A percentile compares a stretch with the other conserved stretches of the same genome.
These are phyloP conservation scores for Parasitella parasitica DNA, from an alignment of 371 early-diverging fungal genomes.

Conservation along the genomic window DNA sequence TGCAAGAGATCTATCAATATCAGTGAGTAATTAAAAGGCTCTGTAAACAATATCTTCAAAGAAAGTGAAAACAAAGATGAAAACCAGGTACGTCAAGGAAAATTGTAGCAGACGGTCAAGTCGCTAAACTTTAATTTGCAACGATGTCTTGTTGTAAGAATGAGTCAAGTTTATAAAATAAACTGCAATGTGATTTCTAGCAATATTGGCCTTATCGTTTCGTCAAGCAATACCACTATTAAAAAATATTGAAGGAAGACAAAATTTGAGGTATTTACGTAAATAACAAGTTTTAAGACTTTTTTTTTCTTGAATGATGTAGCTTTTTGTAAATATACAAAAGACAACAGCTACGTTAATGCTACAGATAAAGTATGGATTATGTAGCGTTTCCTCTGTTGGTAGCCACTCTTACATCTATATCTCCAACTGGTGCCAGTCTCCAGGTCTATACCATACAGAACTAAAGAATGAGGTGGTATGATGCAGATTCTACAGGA, in stretches of 20 bases:
- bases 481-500: neutral
- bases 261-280: slow-evolving; percentile 10
- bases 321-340: slow-evolving; percentile 11
- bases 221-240: slow-evolving; percentile 11
- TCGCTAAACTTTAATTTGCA: slow-evolving; percentile 1
- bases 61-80: slow-evolving; percentile 7
- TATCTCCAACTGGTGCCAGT: too few relatives aligned
- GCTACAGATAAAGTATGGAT: too few relatives aligned
- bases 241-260: slow-evolving; percentile 6
- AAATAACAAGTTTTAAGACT: neutral
- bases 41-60: slow-evolving; percentile 5
- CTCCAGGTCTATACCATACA: neutral
- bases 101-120: neutral
- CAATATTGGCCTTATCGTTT: slow-evolving; percentile 7
- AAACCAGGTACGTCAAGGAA: neutral
- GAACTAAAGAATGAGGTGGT: neutral
- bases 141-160: neutral
- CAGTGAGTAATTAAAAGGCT: slow-evolving; percentile 3
- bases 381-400: too few relatives aligned
- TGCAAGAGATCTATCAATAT: slow-evolving; percentile 1
- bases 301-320: neutral
- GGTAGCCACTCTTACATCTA: too few relatives aligned
- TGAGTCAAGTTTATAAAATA: slow-evolving; percentile 6
- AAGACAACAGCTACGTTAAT: slow-evolving; percentile 10
- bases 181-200: slow-evolving; percentile 11